Evolutionary conservation across 495 filamentous ascomycete genomes (phyloP), one percentile per base, ranked within the genome.

Genomic region (Pseudevernia furfuracea): DNA sequence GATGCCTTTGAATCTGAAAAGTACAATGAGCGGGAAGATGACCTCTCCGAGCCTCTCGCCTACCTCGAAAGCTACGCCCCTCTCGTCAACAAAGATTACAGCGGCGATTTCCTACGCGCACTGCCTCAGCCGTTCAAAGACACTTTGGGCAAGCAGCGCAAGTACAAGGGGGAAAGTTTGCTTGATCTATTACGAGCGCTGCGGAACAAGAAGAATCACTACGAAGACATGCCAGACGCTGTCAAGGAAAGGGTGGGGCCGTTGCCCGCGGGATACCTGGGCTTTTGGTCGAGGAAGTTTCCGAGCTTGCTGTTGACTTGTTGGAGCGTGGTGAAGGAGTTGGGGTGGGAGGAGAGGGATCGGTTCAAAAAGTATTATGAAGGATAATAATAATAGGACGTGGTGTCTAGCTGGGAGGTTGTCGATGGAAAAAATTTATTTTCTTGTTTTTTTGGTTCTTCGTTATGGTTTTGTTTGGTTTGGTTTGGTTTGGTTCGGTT

Each of bases 201-300:
- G 64, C 80, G 94, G n/a, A 98, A 98, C 73, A 98, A 98, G 81
- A 87, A 87, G 66, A 89, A 94, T 65, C 93, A 97, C 74, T 95
- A 93, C 74, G 89, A 96, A 65, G 89, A 97, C 67, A 87, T 98
- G 84, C 84, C 88, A 14, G 87, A 90, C 14, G 73, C 84, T 53
- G 82, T 96, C 64, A 91, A 92, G 77, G 80, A 84, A 69, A 81
- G 86, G 68, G 90, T 97, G 61, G 93, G 92, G 2, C 76, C 86
- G 7, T 71, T 96, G 68, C 89, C 92, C 0, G 88, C 89, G 30
- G 92, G 91, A 0, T 98, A 96, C 71, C 74, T 97, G 48, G 80
- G 79, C 14, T 97, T 95, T 74, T 98, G 94, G 89, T 87, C 89
- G 0, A 73, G 74, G 34, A 79, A 83, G 60, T 97, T 97, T 72